phyloP scores from a whole-genome alignment of 805 yeast genomes.

The Metschnikowia kofuensis region DNA sequence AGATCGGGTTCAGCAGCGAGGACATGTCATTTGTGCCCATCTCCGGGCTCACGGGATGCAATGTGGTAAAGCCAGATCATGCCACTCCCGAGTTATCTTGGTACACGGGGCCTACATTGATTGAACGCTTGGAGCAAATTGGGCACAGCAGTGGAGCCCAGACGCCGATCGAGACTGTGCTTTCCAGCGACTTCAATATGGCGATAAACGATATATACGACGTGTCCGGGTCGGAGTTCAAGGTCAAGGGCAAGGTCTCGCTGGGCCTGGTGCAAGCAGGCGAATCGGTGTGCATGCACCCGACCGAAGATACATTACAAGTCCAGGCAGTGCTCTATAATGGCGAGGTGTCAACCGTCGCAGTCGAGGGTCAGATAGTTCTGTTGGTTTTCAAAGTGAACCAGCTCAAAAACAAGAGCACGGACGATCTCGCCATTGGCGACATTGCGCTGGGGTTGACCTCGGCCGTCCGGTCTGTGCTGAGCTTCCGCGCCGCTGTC shows the following conservation, averaged over 20 bases:
- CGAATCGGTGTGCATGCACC: conserved; percentile 57
- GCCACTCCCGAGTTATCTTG: conserved; percentile 36
- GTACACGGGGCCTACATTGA: conserved; percentile 46
- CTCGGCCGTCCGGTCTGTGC: conserved; percentile 25
- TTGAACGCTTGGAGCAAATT: conserved; percentile 39
- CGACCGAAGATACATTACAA: conserved; percentile 44
- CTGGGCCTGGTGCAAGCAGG: conserved; percentile 71
- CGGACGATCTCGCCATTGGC: conserved; percentile 62
- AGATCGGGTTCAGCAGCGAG: conserved; percentile 47
- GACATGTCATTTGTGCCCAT: conserved; percentile 58
- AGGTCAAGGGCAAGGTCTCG: conserved; percentile 61
- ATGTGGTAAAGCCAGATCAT: conserved; percentile 47
- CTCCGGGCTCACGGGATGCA: conserved; percentile 66
- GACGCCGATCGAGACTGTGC: conserved; percentile 9
- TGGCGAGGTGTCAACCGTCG: conserved; percentile 47
- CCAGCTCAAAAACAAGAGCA: conserved; percentile 46
- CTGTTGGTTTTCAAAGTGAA: conserved; percentile 47
- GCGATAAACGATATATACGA: conserved; percentile 62
- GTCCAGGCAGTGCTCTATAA: conserved; percentile 39
- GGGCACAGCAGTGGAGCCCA: not conserved
- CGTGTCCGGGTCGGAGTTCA: conserved; percentile 45
- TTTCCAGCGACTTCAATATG: conserved; percentile 46
- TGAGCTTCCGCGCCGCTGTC: conserved; percentile 27
- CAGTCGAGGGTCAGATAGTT: conserved; percentile 58
- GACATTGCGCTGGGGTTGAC: conserved; percentile 40